Evolutionary conservation across 495 filamentous ascomycete species (phyloP), one percentile per base, ranked within the genome.

Genomic region (Ascodesmis nigricans): DNA sequence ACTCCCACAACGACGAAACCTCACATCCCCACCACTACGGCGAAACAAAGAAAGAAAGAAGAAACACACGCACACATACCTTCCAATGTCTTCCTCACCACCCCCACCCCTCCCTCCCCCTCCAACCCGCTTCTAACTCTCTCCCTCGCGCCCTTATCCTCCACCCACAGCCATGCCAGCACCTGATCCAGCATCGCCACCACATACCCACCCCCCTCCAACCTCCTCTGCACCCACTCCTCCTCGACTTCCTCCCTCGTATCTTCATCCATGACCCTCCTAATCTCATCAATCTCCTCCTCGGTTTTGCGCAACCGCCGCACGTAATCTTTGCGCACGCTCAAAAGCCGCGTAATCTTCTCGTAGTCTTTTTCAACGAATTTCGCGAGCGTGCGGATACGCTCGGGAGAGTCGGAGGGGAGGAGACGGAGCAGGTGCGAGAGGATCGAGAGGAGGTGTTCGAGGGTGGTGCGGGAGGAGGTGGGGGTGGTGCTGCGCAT

Each of bases 301-400:
- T 92, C 82, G 0, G 76, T 73, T 0, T 64, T 55, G 0, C 47
- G 58, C 0, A 95, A 51, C 19, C 69, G 66, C 0, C 67, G 56
- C 0, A 67, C 66, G 53, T 78, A 91, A 9, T 78, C 75, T 17
- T 69, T 58, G 25, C 90, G 60, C 22, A 92, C 54, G 41, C 63
- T 61, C 25, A 87, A 54, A 1, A 91, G 60, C 45, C 69, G 75
- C 6, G 45, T 57, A 8, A 76, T 69, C 55, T 91, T 90, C 39
- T 81, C 77, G 50, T 90, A 93, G 38, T 92, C 75, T 43, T 77
- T 84, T 56, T 93, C 83, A 26, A 90, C 74, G 52, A 99, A 95
- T 47, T 99, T 99, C 2, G 82, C 87, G 0, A 95, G 63, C 4
- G 75, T 66, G 1, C 87, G 66, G 20, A 93, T 82, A 1, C 87